Evolutionary conservation across 2,329 filamentous ascomycete species (phyloP).

Genomic region (Xylaria sp.): DNA sequence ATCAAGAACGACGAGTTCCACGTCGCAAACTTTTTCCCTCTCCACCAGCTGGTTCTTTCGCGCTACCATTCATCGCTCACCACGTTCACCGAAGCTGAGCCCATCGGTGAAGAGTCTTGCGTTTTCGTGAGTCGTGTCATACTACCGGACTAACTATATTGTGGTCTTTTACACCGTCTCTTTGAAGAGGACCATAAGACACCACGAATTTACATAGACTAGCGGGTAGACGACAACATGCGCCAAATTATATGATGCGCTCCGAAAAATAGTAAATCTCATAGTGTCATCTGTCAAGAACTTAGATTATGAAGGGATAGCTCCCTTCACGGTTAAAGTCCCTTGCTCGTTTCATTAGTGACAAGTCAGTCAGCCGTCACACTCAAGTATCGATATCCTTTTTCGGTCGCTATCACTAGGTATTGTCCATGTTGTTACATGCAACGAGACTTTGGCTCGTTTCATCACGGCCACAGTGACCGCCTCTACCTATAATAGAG

Average conservation of each 20-base stretch:
- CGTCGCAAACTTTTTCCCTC: slow-evolving; percentile 13
- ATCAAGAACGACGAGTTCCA: slow-evolving; percentile 17
- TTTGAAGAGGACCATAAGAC: not conserved
- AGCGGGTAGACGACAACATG: not conserved
- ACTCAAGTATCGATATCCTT: not conserved
- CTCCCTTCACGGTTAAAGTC: not conserved
- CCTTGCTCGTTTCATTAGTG: not conserved
- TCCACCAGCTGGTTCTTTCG: slow-evolving; percentile 16
- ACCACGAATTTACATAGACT: too few relatives aligned
- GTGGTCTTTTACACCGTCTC: not conserved
- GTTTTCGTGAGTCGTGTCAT: not conserved
- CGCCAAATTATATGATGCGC: slow-evolving; percentile 5
- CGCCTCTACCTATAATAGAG: slow-evolving; percentile 1
- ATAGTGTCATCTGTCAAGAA: not conserved
- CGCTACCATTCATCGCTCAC: slow-evolving; percentile 29
- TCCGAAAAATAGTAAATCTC: slow-evolving; percentile 2
- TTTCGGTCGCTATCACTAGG: not conserved
- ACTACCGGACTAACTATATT: not conserved
- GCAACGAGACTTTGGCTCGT: slow-evolving; percentile 19
- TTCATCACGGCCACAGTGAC: slow-evolving; percentile 22
- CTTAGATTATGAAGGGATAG: not conserved
- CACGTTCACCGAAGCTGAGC: slow-evolving; percentile 23
- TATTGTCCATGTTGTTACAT: not conserved
- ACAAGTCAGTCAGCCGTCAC: not conserved
- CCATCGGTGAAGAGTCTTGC: slow-evolving; percentile 18